These are phyloP conservation scores for Colletotrichum melonis DNA, from an alignment of 2,329 filamentous ascomycete genomes.

Conservation along the genomic window DNA sequence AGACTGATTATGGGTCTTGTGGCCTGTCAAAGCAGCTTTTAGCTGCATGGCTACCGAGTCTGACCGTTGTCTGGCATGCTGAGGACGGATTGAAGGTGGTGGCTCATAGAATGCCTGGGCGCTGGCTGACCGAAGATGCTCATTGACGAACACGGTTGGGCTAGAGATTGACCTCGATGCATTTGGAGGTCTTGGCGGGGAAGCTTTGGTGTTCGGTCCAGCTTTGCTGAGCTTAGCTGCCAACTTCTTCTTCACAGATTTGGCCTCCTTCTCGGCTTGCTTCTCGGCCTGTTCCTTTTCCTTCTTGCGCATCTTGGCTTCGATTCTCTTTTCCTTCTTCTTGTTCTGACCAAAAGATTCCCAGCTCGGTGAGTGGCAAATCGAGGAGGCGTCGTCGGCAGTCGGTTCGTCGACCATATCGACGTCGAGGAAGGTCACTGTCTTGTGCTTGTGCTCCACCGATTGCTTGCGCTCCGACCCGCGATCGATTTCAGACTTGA, in stretches of 20 bases:
- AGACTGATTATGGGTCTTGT: conserved; percentile 25
- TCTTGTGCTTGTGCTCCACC: conserved; percentile 46
- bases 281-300: conserved; percentile 52
- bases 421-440: conserved; percentile 52
- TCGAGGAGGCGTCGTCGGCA: conserved; percentile 58
- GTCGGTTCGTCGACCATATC: conserved; percentile 45
- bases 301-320: conserved; percentile 52
- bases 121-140: conserved; percentile 21
- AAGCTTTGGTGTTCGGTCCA: conserved; percentile 41
- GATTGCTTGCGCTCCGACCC: conserved; percentile 37
- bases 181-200: conserved; percentile 12
- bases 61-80: conserved; percentile 28
- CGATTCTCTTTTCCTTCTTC: conserved; percentile 63
- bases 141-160: conserved; percentile 20
- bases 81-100: conserved; percentile 14
- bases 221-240: conserved; percentile 52
- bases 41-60: conserved; percentile 36
- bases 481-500: conserved; percentile 21
- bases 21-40: conserved; percentile 31
- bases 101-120: conserved; percentile 22
- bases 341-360: conserved; percentile 66
- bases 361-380: conserved; percentile 73
- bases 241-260: conserved; percentile 48
- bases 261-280: conserved; percentile 49
- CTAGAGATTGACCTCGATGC: conserved; percentile 29